These are phyloP conservation scores for Salvia sclarea DNA, from an alignment of 305 asterid genomes.

Conservation along the genomic window DNA sequence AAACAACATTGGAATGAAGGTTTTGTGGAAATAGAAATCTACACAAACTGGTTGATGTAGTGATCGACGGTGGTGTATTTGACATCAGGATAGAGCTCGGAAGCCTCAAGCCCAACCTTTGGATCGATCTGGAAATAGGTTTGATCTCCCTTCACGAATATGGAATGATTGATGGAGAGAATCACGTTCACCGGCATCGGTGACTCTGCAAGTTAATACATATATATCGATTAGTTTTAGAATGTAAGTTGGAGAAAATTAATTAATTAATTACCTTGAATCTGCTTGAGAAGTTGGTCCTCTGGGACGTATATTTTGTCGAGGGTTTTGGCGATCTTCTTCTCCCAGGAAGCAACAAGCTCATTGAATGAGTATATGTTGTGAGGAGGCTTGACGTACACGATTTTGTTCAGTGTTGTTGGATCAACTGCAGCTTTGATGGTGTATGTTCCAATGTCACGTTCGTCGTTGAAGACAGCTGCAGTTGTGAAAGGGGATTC, in stretches of 20 bases:
- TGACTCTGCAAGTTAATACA: neutral
- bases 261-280: neutral
- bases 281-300: neutral
- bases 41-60: neutral
- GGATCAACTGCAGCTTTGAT: conserved; percentile 1
- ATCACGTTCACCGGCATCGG: neutral
- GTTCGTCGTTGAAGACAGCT: conserved; percentile 6
- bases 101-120: neutral
- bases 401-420: neutral
- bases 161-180: neutral
- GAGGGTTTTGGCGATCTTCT: conserved; percentile 15
- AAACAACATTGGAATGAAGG: no score
- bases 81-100: neutral
- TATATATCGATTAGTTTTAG: no score
- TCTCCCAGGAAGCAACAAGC: conserved; percentile 1
- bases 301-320: neutral
- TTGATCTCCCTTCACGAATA: neutral
- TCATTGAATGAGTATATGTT: neutral
- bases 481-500: no score
- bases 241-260: no score
- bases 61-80: conserved; percentile 9
- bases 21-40: no score
- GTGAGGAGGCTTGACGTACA: neutral
- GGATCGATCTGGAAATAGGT: conserved; percentile 8
- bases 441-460: neutral